phyloP scores from a whole-genome alignment of 805 yeast genomes.

The Myxozyma neotropica region DNA sequence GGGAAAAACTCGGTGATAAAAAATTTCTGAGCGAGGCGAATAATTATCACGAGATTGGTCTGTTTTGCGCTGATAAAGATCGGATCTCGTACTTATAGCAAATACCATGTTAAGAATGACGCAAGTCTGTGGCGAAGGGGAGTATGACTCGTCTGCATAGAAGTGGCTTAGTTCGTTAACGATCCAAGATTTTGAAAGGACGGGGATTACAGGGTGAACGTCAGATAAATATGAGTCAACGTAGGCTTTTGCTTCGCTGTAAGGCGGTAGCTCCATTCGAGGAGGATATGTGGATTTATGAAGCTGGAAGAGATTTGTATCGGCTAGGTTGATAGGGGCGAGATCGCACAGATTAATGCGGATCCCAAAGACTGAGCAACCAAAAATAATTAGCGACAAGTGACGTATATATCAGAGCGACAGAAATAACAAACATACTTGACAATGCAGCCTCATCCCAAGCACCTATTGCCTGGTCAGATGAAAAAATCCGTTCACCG shows the following conservation, averaged over 20 bases:
- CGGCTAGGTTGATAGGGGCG: constrained; percentile 22
- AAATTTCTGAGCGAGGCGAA: constrained; percentile 20
- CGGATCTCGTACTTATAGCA: constrained; percentile 21
- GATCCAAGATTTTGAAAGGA: constrained; percentile 21
- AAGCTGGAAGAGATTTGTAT: constrained; percentile 19
- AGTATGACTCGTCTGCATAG: constrained; percentile 19
- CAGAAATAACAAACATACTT: constrained; percentile 6
- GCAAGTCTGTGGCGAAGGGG: constrained; percentile 13
- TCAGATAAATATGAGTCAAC: constrained; percentile 18
- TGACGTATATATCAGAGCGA: neutral
- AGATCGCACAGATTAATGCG: constrained; percentile 22
- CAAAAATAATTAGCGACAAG: neutral
- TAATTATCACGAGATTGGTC: constrained; percentile 9
- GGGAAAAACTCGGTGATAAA: constrained; percentile 20
- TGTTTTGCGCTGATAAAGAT: constrained; percentile 27
- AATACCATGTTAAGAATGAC: constrained; percentile 32
- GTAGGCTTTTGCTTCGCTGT: constrained; percentile 28
- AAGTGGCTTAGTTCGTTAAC: constrained; percentile 9
- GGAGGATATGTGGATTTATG: constrained; percentile 4
- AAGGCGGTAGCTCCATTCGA: constrained; percentile 26
- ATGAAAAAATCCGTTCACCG: constrained; percentile 10
- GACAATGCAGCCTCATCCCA: constrained; percentile 29
- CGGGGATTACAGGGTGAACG: constrained; percentile 28
- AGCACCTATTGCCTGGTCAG: constrained; percentile 7
- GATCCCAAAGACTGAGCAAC: constrained; percentile 19